Conservation (phyloP, 495 filamentous ascomycete genomes). For the Penicillium samsonianum region DNA sequence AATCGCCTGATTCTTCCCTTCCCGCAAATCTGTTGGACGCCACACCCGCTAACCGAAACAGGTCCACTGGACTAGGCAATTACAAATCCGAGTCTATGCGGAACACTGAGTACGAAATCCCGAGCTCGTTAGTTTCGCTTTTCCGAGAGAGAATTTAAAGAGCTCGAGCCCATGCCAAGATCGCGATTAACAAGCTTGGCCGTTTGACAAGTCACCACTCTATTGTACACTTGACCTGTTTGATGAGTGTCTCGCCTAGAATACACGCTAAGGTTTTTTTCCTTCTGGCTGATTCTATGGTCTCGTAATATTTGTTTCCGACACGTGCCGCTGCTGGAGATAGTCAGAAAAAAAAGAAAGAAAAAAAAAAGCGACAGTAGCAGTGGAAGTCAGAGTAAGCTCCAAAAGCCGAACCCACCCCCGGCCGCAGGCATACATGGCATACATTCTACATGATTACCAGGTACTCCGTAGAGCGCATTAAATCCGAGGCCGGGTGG, state of each 20-base stretch:
- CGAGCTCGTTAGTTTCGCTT: background rate
- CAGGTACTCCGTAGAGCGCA: too few relatives aligned
- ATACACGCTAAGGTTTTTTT: background rate
- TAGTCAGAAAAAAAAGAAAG: background rate
- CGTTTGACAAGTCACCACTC: constrained; percentile 8
- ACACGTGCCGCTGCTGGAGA: background rate
- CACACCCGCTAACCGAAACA: constrained; percentile 19
- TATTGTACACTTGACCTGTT: background rate
- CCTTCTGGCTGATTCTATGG: background rate
- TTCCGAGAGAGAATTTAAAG: background rate
- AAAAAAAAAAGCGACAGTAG: background rate
- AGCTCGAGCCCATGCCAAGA: constrained; percentile 7
- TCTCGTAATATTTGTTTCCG: background rate
- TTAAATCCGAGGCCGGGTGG: background rate
- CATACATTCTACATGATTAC: background rate
- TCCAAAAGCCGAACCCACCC: background rate
- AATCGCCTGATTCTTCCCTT: constrained; percentile 20
- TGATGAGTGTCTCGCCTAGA: background rate
- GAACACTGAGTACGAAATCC: background rate
- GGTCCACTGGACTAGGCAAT: background rate
- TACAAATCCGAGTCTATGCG: background rate
- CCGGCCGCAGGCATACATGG: background rate
- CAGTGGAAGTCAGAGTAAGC: background rate
- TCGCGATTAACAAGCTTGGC: background rate
- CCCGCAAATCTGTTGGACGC: constrained; percentile 13